phyloP scores from a whole-genome alignment of 441 rosid species.

The Codiaeum variegatum region DNA sequence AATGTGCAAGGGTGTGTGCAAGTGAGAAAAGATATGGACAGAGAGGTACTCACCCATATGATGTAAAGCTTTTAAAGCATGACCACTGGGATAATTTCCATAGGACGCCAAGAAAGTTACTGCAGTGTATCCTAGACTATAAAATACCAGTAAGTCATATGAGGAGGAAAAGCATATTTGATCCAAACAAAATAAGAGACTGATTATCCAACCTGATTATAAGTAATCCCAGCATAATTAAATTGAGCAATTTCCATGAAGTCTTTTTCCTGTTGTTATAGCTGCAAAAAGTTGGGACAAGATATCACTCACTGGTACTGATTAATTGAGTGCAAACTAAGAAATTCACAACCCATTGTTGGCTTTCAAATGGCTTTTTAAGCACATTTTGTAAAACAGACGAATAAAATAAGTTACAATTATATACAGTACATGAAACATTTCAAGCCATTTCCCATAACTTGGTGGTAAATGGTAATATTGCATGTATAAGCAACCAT shows the following conservation, averaged over 20 bases:
- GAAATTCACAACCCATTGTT: not conserved
- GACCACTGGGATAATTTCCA: conserved; percentile 88
- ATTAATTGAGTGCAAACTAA: not conserved
- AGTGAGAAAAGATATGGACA: conserved; percentile 10
- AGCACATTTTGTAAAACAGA: not conserved
- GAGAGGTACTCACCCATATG: conserved; percentile 48
- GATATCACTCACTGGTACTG: conserved; percentile 3
- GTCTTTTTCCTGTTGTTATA: conserved; percentile 80
- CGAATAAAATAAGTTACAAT: not conserved
- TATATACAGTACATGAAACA: not conserved
- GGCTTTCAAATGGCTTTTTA: not conserved
- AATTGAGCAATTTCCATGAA: conserved; percentile 66
- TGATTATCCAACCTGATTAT: conserved; percentile 57
- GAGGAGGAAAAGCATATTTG: conserved; percentile 16
- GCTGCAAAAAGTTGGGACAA: conserved; percentile 43
- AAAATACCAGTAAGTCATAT: conserved; percentile 31
- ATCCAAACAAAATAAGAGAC: conserved; percentile 14
- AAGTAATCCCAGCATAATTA: conserved; percentile 57
- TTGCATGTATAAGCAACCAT: not conserved
- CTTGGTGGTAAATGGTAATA: not conserved
- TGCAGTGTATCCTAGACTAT: conserved; percentile 83
- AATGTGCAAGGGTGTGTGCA: not conserved
- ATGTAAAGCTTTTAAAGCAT: conserved; percentile 78
- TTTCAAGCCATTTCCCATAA: not conserved
- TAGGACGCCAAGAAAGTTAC: conserved; percentile 79